Evolutionary conservation across 1,139 yeast genomes (phyloP).

Genomic region (Diutina rugosa): DNA sequence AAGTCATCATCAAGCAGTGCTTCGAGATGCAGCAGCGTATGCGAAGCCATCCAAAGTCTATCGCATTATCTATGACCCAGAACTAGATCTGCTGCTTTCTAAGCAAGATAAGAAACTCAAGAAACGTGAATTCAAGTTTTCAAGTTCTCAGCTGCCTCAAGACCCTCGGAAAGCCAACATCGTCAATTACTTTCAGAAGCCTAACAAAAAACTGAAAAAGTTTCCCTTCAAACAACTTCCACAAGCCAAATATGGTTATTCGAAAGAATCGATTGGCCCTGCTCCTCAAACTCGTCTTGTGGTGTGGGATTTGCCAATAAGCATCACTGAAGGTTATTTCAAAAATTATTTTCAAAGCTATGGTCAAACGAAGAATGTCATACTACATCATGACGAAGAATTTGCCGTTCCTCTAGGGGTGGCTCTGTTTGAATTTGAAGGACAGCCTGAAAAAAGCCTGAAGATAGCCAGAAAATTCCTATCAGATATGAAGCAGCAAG

Average conservation of each 20-base stretch:
- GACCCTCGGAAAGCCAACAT: constrained; percentile 26
- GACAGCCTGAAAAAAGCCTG: constrained; percentile 43
- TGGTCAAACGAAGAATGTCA: constrained; percentile 47
- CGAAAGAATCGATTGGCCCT: constrained; percentile 63
- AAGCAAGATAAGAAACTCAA: constrained; percentile 24
- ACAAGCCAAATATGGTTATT: constrained; percentile 43
- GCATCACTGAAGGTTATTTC: constrained; percentile 30
- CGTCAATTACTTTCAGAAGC: constrained; percentile 23
- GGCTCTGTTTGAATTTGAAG: constrained; percentile 52
- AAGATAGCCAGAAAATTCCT: constrained; percentile 23
- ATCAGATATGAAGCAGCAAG: constrained; percentile 13
- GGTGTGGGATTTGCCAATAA: constrained; percentile 49
- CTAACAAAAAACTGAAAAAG: constrained; percentile 28
- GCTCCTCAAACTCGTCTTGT: constrained; percentile 63
- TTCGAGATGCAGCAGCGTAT: constrained; percentile 6
- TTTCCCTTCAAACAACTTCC: constrained; percentile 36
- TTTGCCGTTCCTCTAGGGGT: constrained; percentile 77
- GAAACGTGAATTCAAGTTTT: constrained; percentile 23
- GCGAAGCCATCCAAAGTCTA: constrained; percentile 19
- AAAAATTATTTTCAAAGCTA: constrained; percentile 43
- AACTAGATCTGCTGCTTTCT: constrained; percentile 14
- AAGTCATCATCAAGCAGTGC: constrained; percentile 16
- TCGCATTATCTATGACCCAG: constrained; percentile 49
- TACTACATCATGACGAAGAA: constrained; percentile 54
- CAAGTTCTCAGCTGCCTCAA: constrained; percentile 10